phyloP scores from a whole-genome alignment of 2,329 filamentous ascomycete genomes.

The Diatrype stigma region DNA sequence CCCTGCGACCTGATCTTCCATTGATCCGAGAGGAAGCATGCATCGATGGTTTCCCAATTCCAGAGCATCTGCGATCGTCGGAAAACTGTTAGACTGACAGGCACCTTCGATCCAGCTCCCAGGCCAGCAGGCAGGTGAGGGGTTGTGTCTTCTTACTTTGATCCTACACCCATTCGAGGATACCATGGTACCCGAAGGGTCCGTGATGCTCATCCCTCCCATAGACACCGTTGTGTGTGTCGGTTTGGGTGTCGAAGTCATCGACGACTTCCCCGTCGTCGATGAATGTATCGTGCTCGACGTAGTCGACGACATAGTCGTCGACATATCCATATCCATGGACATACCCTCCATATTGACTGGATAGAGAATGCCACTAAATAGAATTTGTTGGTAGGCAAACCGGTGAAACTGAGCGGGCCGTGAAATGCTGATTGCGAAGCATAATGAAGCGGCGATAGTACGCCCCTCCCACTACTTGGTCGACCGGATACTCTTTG shows the following conservation, averaged over 20 bases:
- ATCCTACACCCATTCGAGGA: constrained; percentile 14
- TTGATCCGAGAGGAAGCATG: constrained; percentile 66
- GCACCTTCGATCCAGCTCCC: not conserved
- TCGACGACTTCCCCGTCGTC: not conserved
- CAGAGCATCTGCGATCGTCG: constrained; percentile 61
- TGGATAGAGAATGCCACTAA: not conserved
- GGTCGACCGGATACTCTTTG: not conserved
- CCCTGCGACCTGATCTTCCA: constrained; percentile 68
- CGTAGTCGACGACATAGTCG: not conserved
- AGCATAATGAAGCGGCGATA: not conserved
- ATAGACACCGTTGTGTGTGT: constrained; percentile 5
- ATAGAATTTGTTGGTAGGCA: not conserved
- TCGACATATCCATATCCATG: constrained; percentile 6
- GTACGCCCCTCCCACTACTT: not conserved
- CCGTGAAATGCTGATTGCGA: not conserved
- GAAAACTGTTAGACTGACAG: not conserved
- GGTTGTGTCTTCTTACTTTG: constrained; percentile 14
- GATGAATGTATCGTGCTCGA: constrained; percentile 5
- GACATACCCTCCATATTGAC: constrained; percentile 10
- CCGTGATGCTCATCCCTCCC: constrained; percentile 4
- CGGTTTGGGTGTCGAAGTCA: not conserved
- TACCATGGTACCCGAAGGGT: not conserved
- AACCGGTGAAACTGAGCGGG: not conserved
- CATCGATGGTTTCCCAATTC: constrained; percentile 72
- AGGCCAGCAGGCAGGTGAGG: not conserved